Evolutionary conservation across 257 asterid genomes (phyloP).

Genomic region (Solanum chiquidenum): DNA sequence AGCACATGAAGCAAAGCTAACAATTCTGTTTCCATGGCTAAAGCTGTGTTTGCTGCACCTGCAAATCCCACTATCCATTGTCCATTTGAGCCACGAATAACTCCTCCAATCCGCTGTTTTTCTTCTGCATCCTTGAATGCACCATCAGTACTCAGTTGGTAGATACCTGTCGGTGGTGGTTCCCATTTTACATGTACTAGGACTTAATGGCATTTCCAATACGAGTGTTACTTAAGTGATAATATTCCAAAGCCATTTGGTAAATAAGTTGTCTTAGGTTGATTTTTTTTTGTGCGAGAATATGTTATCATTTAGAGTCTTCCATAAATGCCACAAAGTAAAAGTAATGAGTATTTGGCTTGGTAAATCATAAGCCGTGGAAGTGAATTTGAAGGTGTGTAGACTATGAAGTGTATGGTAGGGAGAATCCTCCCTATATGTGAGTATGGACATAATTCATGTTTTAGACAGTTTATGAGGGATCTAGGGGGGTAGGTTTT

Average conservation of each 20-base stretch:
- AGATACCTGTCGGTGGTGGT: neutral
- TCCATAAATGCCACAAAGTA: neutral
- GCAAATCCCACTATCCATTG: neutral
- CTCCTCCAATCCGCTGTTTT: neutral
- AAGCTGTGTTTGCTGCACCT: neutral
- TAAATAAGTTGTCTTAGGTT: neutral
- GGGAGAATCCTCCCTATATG: neutral
- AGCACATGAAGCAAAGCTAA: neutral
- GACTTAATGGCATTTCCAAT: neutral
- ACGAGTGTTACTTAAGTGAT: neutral
- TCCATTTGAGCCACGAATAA: neutral
- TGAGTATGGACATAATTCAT: neutral
- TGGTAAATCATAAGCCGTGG: neutral
- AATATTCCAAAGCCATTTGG: neutral
- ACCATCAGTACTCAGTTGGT: neutral
- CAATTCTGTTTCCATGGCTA: neutral
- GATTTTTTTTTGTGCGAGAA: neutral
- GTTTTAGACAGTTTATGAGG: neutral
- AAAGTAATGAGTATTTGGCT: neutral
- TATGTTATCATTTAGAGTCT: neutral
- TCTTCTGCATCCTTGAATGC: neutral
- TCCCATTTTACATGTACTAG: neutral
- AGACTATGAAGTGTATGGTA: neutral
- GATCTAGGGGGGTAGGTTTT: neutral
- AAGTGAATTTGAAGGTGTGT: neutral